Evolutionary conservation across 805 yeast genomes (phyloP).

Genomic region (Candida gorgasii): DNA sequence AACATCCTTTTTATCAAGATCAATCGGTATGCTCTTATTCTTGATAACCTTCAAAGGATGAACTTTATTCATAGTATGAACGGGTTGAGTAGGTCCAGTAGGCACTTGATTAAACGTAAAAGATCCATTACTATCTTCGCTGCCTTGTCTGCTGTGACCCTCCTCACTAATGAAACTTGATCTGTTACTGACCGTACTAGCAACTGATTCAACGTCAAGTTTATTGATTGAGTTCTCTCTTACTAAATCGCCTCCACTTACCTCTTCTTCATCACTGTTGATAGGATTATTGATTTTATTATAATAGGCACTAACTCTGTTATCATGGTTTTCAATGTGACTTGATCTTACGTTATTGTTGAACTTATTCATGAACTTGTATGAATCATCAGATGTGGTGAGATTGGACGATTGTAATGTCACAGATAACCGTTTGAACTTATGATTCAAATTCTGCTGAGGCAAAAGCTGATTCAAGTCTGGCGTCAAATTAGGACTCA

Average conservation of each 20-base stretch:
- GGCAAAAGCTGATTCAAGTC: constrained; percentile 23
- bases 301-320: constrained; percentile 33
- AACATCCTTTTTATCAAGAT: neutral
- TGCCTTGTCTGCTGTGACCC: neutral
- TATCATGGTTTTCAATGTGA: constrained; percentile 3
- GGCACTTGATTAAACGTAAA: constrained; percentile 8
- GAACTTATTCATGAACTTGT: constrained; percentile 38
- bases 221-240: constrained; percentile 12
- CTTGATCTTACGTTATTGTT: constrained; percentile 35
- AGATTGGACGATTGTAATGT: constrained; percentile 32
- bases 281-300: constrained; percentile 29
- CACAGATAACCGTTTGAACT: constrained; percentile 38
- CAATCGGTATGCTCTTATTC: constrained; percentile 14
- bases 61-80: constrained; percentile 13
- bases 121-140: constrained; percentile 3
- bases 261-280: constrained; percentile 15
- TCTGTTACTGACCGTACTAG: constrained; percentile 26
- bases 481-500: constrained; percentile 3
- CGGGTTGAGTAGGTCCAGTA: constrained; percentile 16
- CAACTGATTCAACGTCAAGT: constrained; percentile 19
- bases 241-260: constrained; percentile 6
- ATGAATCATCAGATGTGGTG: constrained; percentile 40
- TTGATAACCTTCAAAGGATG: constrained; percentile 21
- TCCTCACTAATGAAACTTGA: constrained; percentile 24
- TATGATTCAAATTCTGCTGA: constrained; percentile 31